Base-by-base conservation (phyloP, 2,329 filamentous ascomycete genomes). In the Gaeumannomyces sp. region DNA sequence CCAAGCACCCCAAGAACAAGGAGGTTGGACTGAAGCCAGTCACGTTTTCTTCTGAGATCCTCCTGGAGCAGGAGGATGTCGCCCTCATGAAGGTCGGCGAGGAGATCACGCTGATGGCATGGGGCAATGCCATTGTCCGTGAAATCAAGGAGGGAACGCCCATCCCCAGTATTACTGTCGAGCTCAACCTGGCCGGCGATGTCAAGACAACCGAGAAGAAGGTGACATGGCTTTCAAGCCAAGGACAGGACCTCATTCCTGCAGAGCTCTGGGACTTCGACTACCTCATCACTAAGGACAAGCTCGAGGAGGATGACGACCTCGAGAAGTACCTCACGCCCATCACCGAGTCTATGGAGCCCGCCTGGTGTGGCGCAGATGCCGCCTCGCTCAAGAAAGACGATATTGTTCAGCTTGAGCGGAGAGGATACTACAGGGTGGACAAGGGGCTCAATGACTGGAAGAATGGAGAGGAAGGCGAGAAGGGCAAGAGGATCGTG, bases 141-240 rank as follows among this genome's bases (percentile, higher is more conserved):
- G 86, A 87, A 66, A 86, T 92, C 67, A 81, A 85, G 61, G 77
- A 79, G 35, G 76, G 77, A 25, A 81, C 81, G 63, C 80, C 85
- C 61, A 87, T 97, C 71, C 89, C 87, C 16, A 81, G 79, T 50
- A 82, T 97, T 56, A 89, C 90, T 65, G 82, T 95, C 64, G 92
- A 97, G 78, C 86, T 97, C n/a, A 90, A 98, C 77, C 85, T 97
- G 62, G 87, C 90, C 71, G 93, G 94, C 65, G 94, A 98, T 75
- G 91, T 98, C 76, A 97, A 96, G 83, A 89, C 91, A 73, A 98
- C 94, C 0, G 88, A 92, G 73, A 97, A 97, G 86, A 98, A 98
- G 83, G 87, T 98, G 53, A 97, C 93, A 1, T 98, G 94, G 94
- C 81, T 98, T 61, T 89, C 92, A 1, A 85, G 84, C 0, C 86